A percentile compares a stretch with the other conserved stretches of the same genome.
Conservation (phyloP, 192 early-diverging fungal species). For the Coemansia nantahalensis region DNA sequence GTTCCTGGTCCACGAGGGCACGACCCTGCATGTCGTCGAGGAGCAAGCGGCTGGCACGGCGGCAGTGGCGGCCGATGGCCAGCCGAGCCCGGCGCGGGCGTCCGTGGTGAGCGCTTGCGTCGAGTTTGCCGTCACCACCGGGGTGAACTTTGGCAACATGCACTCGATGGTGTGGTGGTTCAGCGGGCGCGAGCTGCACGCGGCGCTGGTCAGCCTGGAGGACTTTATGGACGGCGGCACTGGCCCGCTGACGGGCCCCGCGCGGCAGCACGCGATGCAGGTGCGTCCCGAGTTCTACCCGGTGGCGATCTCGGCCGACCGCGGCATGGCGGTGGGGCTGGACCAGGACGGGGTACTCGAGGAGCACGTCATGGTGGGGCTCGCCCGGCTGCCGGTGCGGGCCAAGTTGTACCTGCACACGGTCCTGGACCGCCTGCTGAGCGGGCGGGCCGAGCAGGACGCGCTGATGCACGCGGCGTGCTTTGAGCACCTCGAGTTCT, state of each 20-base stretch:
- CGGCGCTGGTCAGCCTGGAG: constrained; percentile 41
- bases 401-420: constrained; percentile 45
- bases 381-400: constrained; percentile 26
- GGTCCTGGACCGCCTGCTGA: constrained; percentile 40
- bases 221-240: constrained; percentile 46
- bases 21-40: constrained; percentile 20
- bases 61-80: background rate
- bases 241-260: constrained; percentile 2
- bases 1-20: constrained; percentile 44
- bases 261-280: constrained; percentile 5
- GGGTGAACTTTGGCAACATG: constrained; percentile 53
- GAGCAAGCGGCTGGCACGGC: background rate
- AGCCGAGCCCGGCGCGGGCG: background rate
- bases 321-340: constrained; percentile 42
- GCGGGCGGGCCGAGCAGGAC: constrained; percentile 25
- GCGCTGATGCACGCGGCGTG: constrained; percentile 50
- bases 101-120: constrained; percentile 11
- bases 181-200: constrained; percentile 28
- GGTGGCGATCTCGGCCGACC: constrained; percentile 36
- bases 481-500: constrained; percentile 80
- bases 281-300: constrained; percentile 42
- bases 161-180: constrained; percentile 54
- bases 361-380: constrained; percentile 23
- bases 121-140: constrained; percentile 32
- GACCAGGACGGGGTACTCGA: constrained; percentile 50